Evolutionary conservation across 176 grass and related monocot genomes (phyloP), one percentile per base, ranked within the genome.

Genomic region (Juncus effusus): DNA sequence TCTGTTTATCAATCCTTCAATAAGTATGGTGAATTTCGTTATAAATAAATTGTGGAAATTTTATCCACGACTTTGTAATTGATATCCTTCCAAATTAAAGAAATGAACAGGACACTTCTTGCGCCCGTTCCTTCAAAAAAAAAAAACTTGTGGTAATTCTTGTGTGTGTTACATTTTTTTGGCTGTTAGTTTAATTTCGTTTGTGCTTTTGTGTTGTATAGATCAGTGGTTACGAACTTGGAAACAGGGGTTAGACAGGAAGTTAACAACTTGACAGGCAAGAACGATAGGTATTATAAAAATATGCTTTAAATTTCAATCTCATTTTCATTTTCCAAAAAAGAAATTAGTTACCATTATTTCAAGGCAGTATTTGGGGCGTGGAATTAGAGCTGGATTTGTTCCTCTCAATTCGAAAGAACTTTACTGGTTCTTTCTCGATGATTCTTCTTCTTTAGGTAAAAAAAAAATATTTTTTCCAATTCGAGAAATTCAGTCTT

Each of bases 191-290:
- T 4, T 65, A 9, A 9, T 7, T 59, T 11, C 39, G 6, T 11
- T 65, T 28, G 54, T 58, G 6, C 7, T 65, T 28, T 52, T 58
- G 39, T 56, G 9, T 36, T 35, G 58, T 63, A 3, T 77, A 92
- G 81, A 13, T 68, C 55, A 5, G 10, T 11, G 6, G 75, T 70
- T 44, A 84, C 71, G 15, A 84, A 81, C 41, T 79, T 91, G 1
- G 84, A 81, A 2, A 76, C 52, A 40, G 84, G 84, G 47, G 54
- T 50, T 11, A 84, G 77, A 16, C 77, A 79, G 67, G 81, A 76
- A 70, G 56, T 84, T 2, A 38, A 14, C 12, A 38, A 14, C 12
- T 79, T 86, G 0, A 80, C 67, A 11, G 73, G 80, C 9, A 52
- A 56, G 41, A 65, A 76, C 38, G 39, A 16, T 47, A 78, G 81